Evolutionary conservation across 2,329 filamentous ascomycete species (phyloP), one percentile per base, ranked within the genome.

Genomic region (Fusarium sp.): DNA sequence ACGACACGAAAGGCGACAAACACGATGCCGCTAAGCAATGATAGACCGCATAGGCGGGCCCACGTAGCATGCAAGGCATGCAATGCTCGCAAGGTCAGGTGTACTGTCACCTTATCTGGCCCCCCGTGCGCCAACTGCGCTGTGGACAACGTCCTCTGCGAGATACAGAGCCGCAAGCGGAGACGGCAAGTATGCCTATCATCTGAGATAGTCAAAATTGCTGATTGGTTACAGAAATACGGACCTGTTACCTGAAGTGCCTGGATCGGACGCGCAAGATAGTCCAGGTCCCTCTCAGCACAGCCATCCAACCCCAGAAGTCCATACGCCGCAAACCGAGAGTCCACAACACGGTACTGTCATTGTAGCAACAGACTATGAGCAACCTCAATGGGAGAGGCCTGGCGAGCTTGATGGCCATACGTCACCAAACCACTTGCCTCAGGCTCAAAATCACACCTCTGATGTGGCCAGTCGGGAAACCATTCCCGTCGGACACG

Each of bases 111-210:
- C 9, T 40, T 73, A 25, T 73, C 73, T 2, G 77, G 77, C 2
- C 67, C 57, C 4, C 75, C 77, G 1, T 79, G 77, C 62, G 69
- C 69, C 35, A 79, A 79, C 45, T 79, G 77, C 35, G 54, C 74
- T 3, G 52, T 71, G 7, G 75, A 78, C 18, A 70, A 74, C 5
- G 60, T 74, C 7, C 29, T 42, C 5, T 78, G 77, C 14, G 68
- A 75, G 67, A 64, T 77, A 5, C 54, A 59, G 20, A 40, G 18
- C 5, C 70, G 70, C 5, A 70, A 68, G 54, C 60, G 63, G 36
- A 62, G 59, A 33, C 25, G 56, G 68, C 62, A 52, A 56, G 40
- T 7, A 16, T 27, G 5, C 5, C 14, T 20, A 31, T 45, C 5
- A 61, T 9, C 57, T 8, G 8, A 20, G 20, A 5, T 31, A 5